Percentiles rank a stretch among this genome's conserved stretches.
These are phyloP conservation scores for Amanita phalloides DNA, from an alignment of 768 basidiomycete species.

Conservation along the genomic window DNA sequence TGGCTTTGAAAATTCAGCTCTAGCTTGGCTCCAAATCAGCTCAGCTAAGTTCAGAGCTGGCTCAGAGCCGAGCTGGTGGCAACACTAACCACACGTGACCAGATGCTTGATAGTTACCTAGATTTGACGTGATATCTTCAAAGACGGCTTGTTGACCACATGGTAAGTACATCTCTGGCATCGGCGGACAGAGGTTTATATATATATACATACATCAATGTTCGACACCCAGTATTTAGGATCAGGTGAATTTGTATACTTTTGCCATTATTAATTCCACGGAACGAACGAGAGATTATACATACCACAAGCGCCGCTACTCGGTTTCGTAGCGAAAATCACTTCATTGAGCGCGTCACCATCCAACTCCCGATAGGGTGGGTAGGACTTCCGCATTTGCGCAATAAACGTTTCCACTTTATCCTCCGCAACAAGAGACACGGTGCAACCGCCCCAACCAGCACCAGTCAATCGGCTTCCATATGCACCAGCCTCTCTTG, in stretches of 20 bases:
- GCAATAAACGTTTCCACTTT: slow-evolving; percentile 55
- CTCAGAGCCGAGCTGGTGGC: too few species aligned
- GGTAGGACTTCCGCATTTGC: slow-evolving; percentile 48
- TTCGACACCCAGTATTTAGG: too few species aligned
- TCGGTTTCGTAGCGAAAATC: slow-evolving; percentile 78
- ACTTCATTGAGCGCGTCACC: slow-evolving; percentile 50
- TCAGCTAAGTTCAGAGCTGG: too few species aligned
- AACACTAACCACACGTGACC: too few species aligned
- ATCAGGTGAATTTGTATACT: slow-evolving; percentile 2
- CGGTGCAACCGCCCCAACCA: slow-evolving; percentile 88
- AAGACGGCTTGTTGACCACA: too few species aligned
- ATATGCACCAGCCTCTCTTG: slow-evolving; percentile 60
- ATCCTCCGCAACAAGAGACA: slow-evolving; percentile 64
- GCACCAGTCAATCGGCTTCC: slow-evolving; percentile 88
- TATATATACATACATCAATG: too few species aligned
- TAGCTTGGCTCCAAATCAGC: too few species aligned
- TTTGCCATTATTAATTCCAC: background rate
- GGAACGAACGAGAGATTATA: slow-evolving; percentile 4
- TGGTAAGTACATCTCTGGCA: too few species aligned
- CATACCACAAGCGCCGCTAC: slow-evolving; percentile 74
- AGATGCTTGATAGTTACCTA: too few species aligned
- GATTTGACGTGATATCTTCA: too few species aligned
- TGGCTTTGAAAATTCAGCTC: too few species aligned
- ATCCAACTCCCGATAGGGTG: slow-evolving; percentile 49
- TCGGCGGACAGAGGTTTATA: too few species aligned